Conservation (phyloP, 2,329 filamentous ascomycete genomes). For the Immersiporthe knoxdaviesiana region DNA sequence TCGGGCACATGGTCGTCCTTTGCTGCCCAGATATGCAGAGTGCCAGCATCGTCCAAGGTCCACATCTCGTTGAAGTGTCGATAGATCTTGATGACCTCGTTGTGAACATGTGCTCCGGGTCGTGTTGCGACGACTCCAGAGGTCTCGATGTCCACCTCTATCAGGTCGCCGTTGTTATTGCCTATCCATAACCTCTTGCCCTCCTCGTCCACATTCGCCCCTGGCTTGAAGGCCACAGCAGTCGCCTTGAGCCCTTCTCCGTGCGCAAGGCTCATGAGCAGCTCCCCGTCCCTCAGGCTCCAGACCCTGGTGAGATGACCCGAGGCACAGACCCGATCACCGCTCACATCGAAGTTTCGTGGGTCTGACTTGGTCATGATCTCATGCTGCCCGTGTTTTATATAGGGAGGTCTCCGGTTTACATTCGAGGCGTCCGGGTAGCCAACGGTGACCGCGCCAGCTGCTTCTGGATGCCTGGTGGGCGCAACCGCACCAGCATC, state of each 20-base stretch:
- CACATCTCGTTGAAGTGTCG: slow-evolving; percentile 88
- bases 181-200: slow-evolving; percentile 86
- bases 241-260: slow-evolving; percentile 84
- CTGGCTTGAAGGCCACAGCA: slow-evolving; percentile 84
- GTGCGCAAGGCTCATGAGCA: slow-evolving; percentile 79
- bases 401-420: slow-evolving; percentile 80
- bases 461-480: slow-evolving; percentile 42
- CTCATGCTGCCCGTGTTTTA: slow-evolving; percentile 72
- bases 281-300: slow-evolving; percentile 80
- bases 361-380: slow-evolving; percentile 87
- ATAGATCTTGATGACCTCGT: slow-evolving; percentile 82
- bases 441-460: slow-evolving; percentile 56
- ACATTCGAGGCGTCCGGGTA: slow-evolving; percentile 85
- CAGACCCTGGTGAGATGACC: slow-evolving; percentile 87
- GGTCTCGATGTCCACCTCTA: slow-evolving; percentile 81
- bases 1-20: slow-evolving; percentile 73
- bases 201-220: slow-evolving; percentile 75
- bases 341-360: slow-evolving; percentile 83
- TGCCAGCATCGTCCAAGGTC: slow-evolving; percentile 89
- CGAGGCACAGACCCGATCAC: slow-evolving; percentile 82
- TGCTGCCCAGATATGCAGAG: slow-evolving; percentile 83
- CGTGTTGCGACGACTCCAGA: slow-evolving; percentile 72
- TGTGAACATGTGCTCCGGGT: slow-evolving; percentile 72
- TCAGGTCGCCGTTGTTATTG: slow-evolving; percentile 82
- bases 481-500: slow-evolving; percentile 20